phyloP scores from a whole-genome alignment of 2,329 filamentous ascomycete genomes.

The Aspergillus hortae region DNA sequence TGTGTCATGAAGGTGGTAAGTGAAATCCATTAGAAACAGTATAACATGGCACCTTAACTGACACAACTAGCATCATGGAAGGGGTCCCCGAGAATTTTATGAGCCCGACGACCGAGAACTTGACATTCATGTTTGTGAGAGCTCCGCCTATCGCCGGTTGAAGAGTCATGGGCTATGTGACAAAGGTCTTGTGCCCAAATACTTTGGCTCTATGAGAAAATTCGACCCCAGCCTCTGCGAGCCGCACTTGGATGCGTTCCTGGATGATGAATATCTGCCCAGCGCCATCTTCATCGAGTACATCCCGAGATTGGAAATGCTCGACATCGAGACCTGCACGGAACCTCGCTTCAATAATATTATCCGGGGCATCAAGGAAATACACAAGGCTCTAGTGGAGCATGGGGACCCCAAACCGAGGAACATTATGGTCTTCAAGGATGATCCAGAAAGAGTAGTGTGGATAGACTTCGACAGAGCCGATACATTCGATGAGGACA shows the following conservation, averaged over 20 bases:
- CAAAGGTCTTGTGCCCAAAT: conserved; percentile 7
- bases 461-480: conserved; percentile 10
- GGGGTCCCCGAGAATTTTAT: conserved; percentile 5
- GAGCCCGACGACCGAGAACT: conserved; percentile 4
- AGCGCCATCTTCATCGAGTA: conserved; percentile 18
- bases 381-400: conserved; percentile 10
- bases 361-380: conserved; percentile 10
- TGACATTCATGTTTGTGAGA: conserved; percentile 8
- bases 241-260: conserved; percentile 9
- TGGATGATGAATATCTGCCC: conserved; percentile 12
- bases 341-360: conserved; percentile 6
- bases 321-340: conserved; percentile 7
- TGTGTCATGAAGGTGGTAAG: conserved; percentile 23
- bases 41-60: not conserved
- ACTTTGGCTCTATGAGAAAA: conserved; percentile 7
- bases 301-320: conserved; percentile 11
- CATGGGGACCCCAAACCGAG: conserved; percentile 11
- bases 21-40: not conserved
- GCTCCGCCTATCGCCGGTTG: conserved; percentile 8
- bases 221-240: conserved; percentile 8
- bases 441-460: conserved; percentile 12
- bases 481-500: not conserved
- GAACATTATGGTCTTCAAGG: conserved; percentile 15
- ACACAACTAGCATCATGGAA: conserved; percentile 10
- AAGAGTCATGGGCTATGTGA: conserved; percentile 7